phyloP scores from a whole-genome alignment of 192 early-diverging fungal species.

The Polychytrium aggregatum region DNA sequence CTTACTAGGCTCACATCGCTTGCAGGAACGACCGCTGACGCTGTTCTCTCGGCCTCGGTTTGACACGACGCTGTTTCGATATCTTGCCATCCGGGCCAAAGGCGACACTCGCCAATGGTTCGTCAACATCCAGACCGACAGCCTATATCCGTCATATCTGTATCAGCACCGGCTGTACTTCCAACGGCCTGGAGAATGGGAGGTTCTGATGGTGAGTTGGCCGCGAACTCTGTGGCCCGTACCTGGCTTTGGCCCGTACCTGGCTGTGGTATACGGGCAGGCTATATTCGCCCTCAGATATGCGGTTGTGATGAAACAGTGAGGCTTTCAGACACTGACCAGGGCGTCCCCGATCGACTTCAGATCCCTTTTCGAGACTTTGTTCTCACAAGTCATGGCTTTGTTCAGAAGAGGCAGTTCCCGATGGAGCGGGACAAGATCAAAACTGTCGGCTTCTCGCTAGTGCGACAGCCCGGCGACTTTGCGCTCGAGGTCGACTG shows the following conservation, averaged over 20 bases:
- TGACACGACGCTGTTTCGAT: slow-evolving; percentile 79
- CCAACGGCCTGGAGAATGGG: slow-evolving; percentile 81
- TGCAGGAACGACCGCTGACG: slow-evolving; percentile 44
- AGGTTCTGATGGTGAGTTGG: slow-evolving; percentile 63
- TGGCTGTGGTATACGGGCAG: not conserved
- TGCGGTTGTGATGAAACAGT: not conserved
- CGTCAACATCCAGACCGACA: slow-evolving; percentile 86
- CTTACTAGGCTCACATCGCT: not conserved
- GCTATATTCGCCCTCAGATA: not conserved
- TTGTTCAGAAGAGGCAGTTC: slow-evolving; percentile 74
- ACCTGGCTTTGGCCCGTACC: not conserved
- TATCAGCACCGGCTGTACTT: slow-evolving; percentile 91
- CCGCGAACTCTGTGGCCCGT: not conserved
- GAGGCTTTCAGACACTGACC: not conserved
- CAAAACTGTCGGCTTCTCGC: slow-evolving; percentile 80
- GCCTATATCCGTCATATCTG: slow-evolving; percentile 68
- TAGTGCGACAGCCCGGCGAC: slow-evolving; percentile 72
- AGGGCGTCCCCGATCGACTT: not conserved
- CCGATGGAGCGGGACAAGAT: slow-evolving; percentile 75
- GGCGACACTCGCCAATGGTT: slow-evolving; percentile 81
- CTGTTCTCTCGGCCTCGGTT: slow-evolving; percentile 67
- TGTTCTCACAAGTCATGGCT: slow-evolving; percentile 79
- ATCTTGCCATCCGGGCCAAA: slow-evolving; percentile 65
- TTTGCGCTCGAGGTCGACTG: slow-evolving; percentile 83
- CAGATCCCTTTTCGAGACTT: slow-evolving; percentile 91